Evolutionary conservation across 495 filamentous ascomycete species (phyloP).

Genomic region (Lindgomyces ingoldianus): DNA sequence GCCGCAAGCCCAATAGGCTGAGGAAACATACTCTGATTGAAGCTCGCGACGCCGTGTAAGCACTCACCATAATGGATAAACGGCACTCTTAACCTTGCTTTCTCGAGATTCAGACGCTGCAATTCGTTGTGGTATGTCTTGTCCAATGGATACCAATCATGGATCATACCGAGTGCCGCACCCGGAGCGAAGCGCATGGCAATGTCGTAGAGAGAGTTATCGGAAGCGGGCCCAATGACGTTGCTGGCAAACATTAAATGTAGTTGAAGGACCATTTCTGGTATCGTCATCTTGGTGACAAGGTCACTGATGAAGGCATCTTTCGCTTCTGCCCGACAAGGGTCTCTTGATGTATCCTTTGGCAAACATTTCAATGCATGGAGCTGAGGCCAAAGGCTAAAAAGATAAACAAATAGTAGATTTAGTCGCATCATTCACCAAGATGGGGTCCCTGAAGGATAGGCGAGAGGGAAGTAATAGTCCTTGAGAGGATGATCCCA

Average conservation of each 20-base stretch:
- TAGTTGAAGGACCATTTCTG: constrained; percentile 46
- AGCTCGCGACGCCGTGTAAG: constrained; percentile 48
- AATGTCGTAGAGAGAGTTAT: constrained; percentile 48
- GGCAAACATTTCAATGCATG: not conserved
- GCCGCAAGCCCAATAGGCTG: constrained; percentile 46
- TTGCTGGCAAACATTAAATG: constrained; percentile 51
- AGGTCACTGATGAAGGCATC: constrained; percentile 18
- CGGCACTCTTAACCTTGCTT: constrained; percentile 43
- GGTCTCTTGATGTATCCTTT: no score
- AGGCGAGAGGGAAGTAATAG: not conserved
- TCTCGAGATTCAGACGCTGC: constrained; percentile 43
- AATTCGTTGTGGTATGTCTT: constrained; percentile 46
- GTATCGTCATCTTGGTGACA: constrained; percentile 8
- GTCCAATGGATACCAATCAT: constrained; percentile 44
- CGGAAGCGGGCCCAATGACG: constrained; percentile 46
- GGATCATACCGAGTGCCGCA: constrained; percentile 11
- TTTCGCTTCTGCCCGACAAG: no score
- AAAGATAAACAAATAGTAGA: not conserved
- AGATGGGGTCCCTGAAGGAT: no score
- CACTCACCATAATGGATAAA: constrained; percentile 48
- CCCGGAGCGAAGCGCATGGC: constrained; percentile 3
- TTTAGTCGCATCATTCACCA: not conserved
- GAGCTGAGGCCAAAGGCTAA: not conserved
- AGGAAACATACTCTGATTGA: constrained; percentile 49
- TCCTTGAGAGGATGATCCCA: not conserved